These are phyloP conservation scores for Pythium inflatum DNA, from an alignment of 352 stramenopile genomes.

Conservation along the genomic window DNA sequence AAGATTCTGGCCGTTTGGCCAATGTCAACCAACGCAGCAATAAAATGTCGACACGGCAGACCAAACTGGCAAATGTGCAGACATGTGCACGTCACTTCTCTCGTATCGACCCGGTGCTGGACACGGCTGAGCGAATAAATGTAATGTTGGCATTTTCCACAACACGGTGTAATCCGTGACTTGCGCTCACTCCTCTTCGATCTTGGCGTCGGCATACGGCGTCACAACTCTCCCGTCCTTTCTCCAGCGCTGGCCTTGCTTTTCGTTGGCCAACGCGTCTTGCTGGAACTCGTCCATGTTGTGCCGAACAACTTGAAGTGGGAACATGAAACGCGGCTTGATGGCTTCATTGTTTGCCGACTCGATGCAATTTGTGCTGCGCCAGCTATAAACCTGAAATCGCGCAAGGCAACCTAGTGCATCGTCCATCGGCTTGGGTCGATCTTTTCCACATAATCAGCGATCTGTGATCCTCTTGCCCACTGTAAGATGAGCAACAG, in stretches of 20 bases:
- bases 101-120: background rate
- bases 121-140: background rate
- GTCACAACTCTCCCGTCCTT: background rate
- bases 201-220: background rate
- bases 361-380: background rate
- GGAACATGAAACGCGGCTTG: background rate
- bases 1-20: background rate
- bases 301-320: background rate
- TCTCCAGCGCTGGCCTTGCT: background rate
- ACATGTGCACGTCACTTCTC: background rate
- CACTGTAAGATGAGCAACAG: constrained; percentile 37
- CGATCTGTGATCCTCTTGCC: constrained; percentile 15
- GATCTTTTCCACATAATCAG: background rate
- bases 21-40: background rate
- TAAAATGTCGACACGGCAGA: background rate
- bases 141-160: background rate
- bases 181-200: background rate
- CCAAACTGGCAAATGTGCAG: background rate
- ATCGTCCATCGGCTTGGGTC: background rate
- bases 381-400: background rate
- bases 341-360: background rate
- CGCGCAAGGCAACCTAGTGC: background rate
- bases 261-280: background rate
- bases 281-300: background rate
- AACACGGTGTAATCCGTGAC: background rate